A percentile compares a stretch with the other conserved stretches of the same genome.
Conservation (phyloP, 805 yeast genomes). For the Metschnikowia continentalis region DNA sequence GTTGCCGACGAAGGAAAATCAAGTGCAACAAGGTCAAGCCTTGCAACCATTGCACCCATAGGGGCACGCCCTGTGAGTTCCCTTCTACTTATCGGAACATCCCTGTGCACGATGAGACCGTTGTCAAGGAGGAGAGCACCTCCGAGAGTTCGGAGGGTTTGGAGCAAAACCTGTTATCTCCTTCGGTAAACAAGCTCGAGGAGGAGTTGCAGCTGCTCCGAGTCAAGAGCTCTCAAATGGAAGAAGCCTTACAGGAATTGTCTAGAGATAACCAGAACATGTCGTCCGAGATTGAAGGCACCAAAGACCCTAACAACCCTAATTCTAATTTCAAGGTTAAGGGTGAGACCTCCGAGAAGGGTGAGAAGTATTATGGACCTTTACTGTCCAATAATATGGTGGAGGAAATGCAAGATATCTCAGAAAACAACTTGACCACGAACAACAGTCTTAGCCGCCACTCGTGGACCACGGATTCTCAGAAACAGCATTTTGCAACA, state of each 20-base stretch:
- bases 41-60: conserved; percentile 15
- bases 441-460: conserved; percentile 5
- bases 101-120: conserved; percentile 17
- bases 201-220: conserved; percentile 3
- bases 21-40: conserved; percentile 19
- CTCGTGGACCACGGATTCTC: conserved; percentile 8
- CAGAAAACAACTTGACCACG: conserved; percentile 1
- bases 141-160: not conserved
- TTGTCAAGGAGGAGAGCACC: conserved; percentile 3
- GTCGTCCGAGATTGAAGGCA: not conserved
- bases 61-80: conserved; percentile 14
- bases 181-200: not conserved
- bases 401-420: conserved; percentile 23
- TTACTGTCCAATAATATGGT: conserved; percentile 48
- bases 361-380: conserved; percentile 49
- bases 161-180: not conserved
- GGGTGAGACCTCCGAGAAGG: conserved; percentile 38
- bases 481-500: conserved; percentile 2
- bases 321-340: conserved; percentile 18
- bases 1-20: conserved; percentile 18
- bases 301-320: not conserved
- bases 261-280: not conserved
- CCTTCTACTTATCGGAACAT: conserved; percentile 17
- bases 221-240: not conserved
- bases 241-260: not conserved